phyloP scores from a whole-genome alignment of 768 basidiomycete species.

The Tremella fuciformis region DNA sequence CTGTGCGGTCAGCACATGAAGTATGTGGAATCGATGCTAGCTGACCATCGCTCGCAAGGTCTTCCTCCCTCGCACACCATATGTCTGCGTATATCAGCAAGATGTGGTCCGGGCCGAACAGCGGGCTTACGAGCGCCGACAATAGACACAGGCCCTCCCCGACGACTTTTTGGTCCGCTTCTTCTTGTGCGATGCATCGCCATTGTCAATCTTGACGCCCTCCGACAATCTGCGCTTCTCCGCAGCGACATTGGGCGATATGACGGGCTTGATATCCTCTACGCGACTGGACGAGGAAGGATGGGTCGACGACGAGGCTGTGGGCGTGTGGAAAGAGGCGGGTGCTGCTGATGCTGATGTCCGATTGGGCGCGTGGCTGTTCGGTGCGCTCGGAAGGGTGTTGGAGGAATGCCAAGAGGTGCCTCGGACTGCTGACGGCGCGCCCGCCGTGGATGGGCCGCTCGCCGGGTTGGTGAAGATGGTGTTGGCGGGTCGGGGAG shows the following conservation, averaged over 20 bases:
- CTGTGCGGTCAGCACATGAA: slow-evolving; percentile 54
- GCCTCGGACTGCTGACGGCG: too few relatives aligned
- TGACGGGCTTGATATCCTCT: not conserved
- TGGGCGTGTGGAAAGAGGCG: too few relatives aligned
- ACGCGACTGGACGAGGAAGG: too few relatives aligned
- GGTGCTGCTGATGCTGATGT: too few relatives aligned
- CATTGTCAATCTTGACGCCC: not conserved
- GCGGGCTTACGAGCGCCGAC: slow-evolving; percentile 64
- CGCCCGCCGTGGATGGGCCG: too few relatives aligned
- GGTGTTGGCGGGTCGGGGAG: too few relatives aligned
- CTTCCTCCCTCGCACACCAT: slow-evolving; percentile 52
- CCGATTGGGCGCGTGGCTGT: too few relatives aligned
- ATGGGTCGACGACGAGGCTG: too few relatives aligned
- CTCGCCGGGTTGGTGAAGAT: too few relatives aligned
- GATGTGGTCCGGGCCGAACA: not conserved
- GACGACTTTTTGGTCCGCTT: slow-evolving; percentile 34
- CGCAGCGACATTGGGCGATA: slow-evolving; percentile 2
- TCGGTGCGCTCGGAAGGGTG: too few relatives aligned
- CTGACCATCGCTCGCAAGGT: slow-evolving; percentile 90
- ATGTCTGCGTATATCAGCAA: slow-evolving; percentile 32
- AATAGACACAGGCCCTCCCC: slow-evolving; percentile 90
- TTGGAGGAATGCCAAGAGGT: too few relatives aligned
- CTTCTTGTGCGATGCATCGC: slow-evolving; percentile 15
- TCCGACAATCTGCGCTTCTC: too few relatives aligned
- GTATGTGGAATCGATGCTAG: slow-evolving; percentile 29